These are phyloP conservation scores for Podospora appendiculata DNA, from an alignment of 495 filamentous ascomycete genomes.

Conservation along the genomic window DNA sequence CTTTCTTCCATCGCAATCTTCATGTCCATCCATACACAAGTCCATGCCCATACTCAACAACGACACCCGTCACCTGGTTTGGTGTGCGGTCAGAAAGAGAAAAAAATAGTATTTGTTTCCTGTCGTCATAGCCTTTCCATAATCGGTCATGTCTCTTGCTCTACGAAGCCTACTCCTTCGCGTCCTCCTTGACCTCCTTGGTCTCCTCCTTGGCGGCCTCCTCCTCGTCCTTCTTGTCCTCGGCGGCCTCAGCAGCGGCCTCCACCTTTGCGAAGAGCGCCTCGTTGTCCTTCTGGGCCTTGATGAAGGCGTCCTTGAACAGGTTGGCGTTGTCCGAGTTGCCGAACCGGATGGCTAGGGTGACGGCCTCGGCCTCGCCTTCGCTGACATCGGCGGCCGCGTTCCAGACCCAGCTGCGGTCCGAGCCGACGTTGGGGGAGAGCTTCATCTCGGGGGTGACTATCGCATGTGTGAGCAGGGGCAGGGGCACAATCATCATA, in stretches of 20 bases:
- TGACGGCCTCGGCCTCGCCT: constrained; percentile 93
- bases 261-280: constrained; percentile 59
- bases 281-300: constrained; percentile 96
- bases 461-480: constrained; percentile 20
- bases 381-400: constrained; percentile 96
- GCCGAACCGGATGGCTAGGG: constrained; percentile 93
- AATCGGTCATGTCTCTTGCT: too few species aligned
- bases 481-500: not conserved
- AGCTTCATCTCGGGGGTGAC: constrained; percentile 99
- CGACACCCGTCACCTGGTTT: too few species aligned
- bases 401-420: constrained; percentile 99
- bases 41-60: too few species aligned
- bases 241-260: constrained; percentile 12
- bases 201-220: constrained; percentile 19
- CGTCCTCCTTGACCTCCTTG: constrained; percentile 18
- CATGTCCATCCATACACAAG: too few species aligned
- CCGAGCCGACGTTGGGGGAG: constrained; percentile 91
- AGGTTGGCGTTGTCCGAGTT: constrained; percentile 97
- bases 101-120: too few species aligned
- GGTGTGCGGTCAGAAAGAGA: too few species aligned
- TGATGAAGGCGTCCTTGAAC: constrained; percentile 98
- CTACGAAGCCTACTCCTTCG: constrained; percentile 10
- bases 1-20: too few species aligned
- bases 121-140: too few species aligned
- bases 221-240: constrained; percentile 12